These are phyloP conservation scores for Linderina pennispora DNA, from an alignment of 192 early-diverging fungal genomes.

Conservation along the genomic window DNA sequence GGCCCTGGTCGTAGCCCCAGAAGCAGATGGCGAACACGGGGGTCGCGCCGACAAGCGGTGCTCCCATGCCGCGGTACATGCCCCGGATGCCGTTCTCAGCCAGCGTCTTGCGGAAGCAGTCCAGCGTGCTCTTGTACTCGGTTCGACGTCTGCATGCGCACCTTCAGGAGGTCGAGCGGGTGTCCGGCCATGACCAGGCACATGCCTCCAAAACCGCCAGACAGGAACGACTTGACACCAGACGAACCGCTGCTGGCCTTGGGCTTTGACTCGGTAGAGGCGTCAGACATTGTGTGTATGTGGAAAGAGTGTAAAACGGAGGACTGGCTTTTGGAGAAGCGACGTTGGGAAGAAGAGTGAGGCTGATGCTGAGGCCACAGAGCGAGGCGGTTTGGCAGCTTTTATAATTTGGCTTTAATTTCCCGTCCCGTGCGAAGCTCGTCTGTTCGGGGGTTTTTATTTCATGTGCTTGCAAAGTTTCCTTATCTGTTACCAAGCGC, in stretches of 20 bases:
- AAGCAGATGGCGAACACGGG: slow-evolving; percentile 95
- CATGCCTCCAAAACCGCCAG: slow-evolving; percentile 89
- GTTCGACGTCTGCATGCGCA: slow-evolving; percentile 91
- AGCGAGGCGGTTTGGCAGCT: too few relatives aligned
- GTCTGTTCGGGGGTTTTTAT: too few relatives aligned
- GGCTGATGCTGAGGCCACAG: too few relatives aligned
- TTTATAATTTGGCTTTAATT: too few relatives aligned
- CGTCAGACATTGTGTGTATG: neutral
- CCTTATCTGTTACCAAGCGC: too few relatives aligned
- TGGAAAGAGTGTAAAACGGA: too few relatives aligned
- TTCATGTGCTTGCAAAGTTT: too few relatives aligned
- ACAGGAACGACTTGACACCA: slow-evolving; percentile 80
- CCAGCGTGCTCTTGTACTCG: slow-evolving; percentile 79
- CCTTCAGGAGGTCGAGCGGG: slow-evolving; percentile 89
- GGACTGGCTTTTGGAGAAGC: too few relatives aligned
- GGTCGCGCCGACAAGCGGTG: slow-evolving; percentile 89
- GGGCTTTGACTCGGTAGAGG: slow-evolving; percentile 1
- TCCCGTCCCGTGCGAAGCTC: too few relatives aligned
- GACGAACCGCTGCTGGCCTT: slow-evolving; percentile 16
- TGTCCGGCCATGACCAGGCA: slow-evolving; percentile 67
- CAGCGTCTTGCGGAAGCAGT: slow-evolving; percentile 88
- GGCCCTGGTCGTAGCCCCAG: slow-evolving; percentile 62
- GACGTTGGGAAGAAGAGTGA: too few relatives aligned
- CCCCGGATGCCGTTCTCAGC: slow-evolving; percentile 86
- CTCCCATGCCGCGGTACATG: slow-evolving; percentile 93